phyloP scores from a whole-genome alignment of 257 asterid genomes.

The Striga asiatica region DNA sequence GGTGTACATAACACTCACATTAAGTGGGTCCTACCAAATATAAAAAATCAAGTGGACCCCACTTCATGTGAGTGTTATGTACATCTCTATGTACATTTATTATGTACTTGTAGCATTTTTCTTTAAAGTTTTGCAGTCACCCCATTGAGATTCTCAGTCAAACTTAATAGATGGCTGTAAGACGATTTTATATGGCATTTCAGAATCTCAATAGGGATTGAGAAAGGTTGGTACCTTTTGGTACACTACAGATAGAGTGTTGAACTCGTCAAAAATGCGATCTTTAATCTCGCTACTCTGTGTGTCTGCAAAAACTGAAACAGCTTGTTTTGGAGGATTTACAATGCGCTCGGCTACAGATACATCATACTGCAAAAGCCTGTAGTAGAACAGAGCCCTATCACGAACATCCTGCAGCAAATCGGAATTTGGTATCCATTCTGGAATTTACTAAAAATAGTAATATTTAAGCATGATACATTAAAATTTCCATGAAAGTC shows the following conservation, averaged over 20 bases:
- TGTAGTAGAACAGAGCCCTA: constrained; percentile 88
- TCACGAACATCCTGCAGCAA: constrained; percentile 95
- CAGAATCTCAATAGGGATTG: not conserved
- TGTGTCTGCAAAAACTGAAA: constrained; percentile 95
- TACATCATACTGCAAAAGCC: constrained; percentile 71
- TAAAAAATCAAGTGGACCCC: too few species aligned
- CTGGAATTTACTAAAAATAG: constrained; percentile 6
- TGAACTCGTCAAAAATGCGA: constrained; percentile 95
- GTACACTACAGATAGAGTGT: constrained; percentile 92
- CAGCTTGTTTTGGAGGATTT: constrained; percentile 99
- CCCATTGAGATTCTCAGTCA: too few species aligned
- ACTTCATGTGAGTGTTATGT: too few species aligned
- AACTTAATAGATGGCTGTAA: too few species aligned
- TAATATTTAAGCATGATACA: constrained; percentile 6
- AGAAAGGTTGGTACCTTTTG: constrained; percentile 53
- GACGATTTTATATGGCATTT: too few species aligned
- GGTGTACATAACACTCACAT: too few species aligned
- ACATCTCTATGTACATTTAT: too few species aligned
- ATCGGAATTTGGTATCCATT: constrained; percentile 17
- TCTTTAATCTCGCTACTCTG: constrained; percentile 94
- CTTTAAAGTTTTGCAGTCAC: too few species aligned
- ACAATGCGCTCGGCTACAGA: constrained; percentile 82
- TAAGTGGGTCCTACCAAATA: too few species aligned
- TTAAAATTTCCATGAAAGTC: not conserved
- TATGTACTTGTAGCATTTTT: too few species aligned